Conservation (phyloP, 2,329 filamentous ascomycete species). For the Xylariales sp. region DNA sequence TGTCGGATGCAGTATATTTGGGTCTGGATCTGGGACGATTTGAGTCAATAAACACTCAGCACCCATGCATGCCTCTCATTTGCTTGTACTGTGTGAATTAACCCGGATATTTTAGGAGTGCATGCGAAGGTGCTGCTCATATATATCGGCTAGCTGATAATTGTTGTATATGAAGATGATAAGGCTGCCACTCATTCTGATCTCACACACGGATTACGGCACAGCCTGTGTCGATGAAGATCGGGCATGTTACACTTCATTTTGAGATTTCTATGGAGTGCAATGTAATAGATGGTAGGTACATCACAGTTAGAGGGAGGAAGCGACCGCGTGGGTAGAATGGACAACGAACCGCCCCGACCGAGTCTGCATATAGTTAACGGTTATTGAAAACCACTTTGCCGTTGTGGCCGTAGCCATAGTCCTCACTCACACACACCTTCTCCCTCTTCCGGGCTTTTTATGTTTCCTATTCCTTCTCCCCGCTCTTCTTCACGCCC, state of each 20-base stretch:
- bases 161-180: background rate
- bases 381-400: background rate
- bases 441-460: too few species aligned
- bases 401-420: background rate
- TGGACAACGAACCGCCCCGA: too few species aligned
- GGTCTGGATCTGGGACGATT: background rate
- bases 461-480: too few species aligned
- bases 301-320: background rate
- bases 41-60: slow-evolving; percentile 5
- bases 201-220: background rate
- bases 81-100: background rate
- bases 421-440: too few species aligned
- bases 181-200: background rate
- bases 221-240: background rate
- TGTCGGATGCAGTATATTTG: slow-evolving; percentile 3
- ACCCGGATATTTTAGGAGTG: background rate
- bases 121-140: background rate
- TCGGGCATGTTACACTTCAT: background rate
- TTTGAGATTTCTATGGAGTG: background rate
- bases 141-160: background rate
- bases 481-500: too few species aligned
- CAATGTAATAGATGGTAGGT: too few species aligned
- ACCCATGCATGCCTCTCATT: background rate
- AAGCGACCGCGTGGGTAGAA: background rate
- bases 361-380: too few species aligned